Percentiles rank a stretch among this genome's conserved stretches.
Conservation (phyloP, 805 yeast species). For the Zygotorulaspora sp. region DNA sequence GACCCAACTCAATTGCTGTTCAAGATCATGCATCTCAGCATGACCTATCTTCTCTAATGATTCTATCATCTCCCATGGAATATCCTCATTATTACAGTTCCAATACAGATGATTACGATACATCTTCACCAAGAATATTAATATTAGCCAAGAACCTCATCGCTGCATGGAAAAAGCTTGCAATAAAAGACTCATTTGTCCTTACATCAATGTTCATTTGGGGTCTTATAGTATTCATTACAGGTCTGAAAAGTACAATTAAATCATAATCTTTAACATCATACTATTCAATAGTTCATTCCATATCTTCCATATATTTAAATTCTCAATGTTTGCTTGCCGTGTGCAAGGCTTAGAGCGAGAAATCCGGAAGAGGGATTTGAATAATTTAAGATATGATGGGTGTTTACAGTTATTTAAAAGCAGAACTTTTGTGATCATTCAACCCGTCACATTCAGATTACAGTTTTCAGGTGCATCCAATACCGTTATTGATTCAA, state of each 20-base stretch:
- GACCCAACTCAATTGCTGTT: constrained; percentile 4
- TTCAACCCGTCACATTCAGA: no score
- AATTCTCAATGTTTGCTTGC: no score
- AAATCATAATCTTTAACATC: not conserved
- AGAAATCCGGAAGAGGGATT: no score
- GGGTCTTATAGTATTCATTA: constrained; percentile 17
- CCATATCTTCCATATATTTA: no score
- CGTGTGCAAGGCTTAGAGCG: no score
- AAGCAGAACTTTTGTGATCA: no score
- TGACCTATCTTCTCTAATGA: constrained; percentile 6
- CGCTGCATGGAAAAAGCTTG: constrained; percentile 17
- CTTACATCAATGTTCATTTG: constrained; percentile 18
- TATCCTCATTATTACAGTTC: constrained; percentile 7
- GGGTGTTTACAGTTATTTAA: no score
- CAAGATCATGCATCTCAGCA: constrained; percentile 1
- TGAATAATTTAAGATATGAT: no score
- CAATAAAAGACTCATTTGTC: constrained; percentile 16
- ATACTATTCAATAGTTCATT: no score
- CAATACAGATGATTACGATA: constrained; percentile 7
- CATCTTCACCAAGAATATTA: constrained; percentile 7
- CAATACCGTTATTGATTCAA: no score
- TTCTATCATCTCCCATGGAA: constrained; percentile 7
- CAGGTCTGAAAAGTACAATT: constrained; percentile 15
- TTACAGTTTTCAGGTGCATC: no score
- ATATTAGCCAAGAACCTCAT: constrained; percentile 7